Evolutionary conservation across 257 asterid species (phyloP), one percentile per base, ranked within the genome.

Genomic region (Ilex asprella): DNA sequence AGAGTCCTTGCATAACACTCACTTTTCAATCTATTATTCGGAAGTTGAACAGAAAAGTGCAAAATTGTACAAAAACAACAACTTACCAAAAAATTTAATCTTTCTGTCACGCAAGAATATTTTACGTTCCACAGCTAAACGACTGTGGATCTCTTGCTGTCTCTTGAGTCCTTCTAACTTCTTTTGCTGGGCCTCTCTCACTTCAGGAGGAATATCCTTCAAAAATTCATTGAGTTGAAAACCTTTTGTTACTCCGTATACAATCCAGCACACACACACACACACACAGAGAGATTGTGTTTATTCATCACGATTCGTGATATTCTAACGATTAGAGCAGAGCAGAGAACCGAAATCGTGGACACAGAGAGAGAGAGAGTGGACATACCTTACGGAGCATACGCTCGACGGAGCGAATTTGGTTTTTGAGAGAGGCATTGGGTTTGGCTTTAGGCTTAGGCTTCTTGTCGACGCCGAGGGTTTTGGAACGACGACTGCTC

Each of bases 141-240:
- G 93, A 73, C 77, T 81, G 57, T 83, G 96, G 67, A 76, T 72
- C 39, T 86, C 99, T 60, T 86, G 93, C 58, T 89, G 94, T 69
- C 73, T 86, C 87, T 89, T 92, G 75, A 92, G 91, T 32, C 67
- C 96, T 61, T 83, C 91, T 84, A 92, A 75, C 77, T 92, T 92
- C 78, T 80, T 81, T 76, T 71, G 79, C 67, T 85, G 96, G 30
- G 87, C 89, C 60, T 80, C 85, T 81, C 81, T 86, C 35, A 86
- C 73, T 71, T 80, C 96, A 66, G 68, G 75, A 7, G 95, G 96
- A 54, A 89, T 72, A 64, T 89, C 96, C 99, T 91, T 78, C 64
- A 60, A 50, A 10, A 50, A 21, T 21, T 21, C 27, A 21, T 21
- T 21, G 27, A 21, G 27, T 21, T 21, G 27, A 21, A 21, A 21